Percentiles rank a stretch among this genome's conserved stretches.
phyloP scores from a whole-genome alignment of 805 yeast genomes.

The Saccharomycopsis schoenii region DNA sequence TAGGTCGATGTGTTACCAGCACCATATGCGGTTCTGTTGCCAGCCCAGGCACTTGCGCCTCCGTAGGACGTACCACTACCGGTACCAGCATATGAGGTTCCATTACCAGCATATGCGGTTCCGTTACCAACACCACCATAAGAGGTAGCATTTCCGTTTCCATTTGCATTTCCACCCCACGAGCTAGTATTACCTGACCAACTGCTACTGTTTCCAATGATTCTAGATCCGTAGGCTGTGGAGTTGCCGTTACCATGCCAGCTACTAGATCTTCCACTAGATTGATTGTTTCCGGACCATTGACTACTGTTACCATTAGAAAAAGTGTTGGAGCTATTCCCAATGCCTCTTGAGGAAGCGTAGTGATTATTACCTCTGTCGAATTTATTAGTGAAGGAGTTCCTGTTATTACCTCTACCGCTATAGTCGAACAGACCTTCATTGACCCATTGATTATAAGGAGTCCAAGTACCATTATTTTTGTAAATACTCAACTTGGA shows the following conservation, averaged over 20 bases:
- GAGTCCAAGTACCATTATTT: constrained; percentile 56
- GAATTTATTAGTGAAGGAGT: constrained; percentile 17
- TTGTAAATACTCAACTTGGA: constrained; percentile 65
- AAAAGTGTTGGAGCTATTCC: constrained; percentile 25
- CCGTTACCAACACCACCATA: constrained; percentile 16
- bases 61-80: constrained; percentile 31
- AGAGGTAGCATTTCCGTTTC: constrained; percentile 19
- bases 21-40: constrained; percentile 19
- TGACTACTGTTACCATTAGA: constrained; percentile 28
- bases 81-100: constrained; percentile 40
- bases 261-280: constrained; percentile 26
- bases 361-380: constrained; percentile 15
- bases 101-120: constrained; percentile 35
- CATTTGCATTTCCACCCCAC: constrained; percentile 10
- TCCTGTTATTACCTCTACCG: constrained; percentile 18
- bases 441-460: constrained; percentile 53
- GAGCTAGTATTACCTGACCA: neutral
- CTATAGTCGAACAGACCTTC: constrained; percentile 26
- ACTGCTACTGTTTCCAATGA: neutral
- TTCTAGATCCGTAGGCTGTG: neutral
- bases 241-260: constrained; percentile 16
- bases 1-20: constrained; percentile 20
- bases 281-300: constrained; percentile 3
- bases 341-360: constrained; percentile 20
- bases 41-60: constrained; percentile 34